Base-by-base conservation (phyloP, 2,329 filamentous ascomycete species). In the Pezicula neosporulosa region DNA sequence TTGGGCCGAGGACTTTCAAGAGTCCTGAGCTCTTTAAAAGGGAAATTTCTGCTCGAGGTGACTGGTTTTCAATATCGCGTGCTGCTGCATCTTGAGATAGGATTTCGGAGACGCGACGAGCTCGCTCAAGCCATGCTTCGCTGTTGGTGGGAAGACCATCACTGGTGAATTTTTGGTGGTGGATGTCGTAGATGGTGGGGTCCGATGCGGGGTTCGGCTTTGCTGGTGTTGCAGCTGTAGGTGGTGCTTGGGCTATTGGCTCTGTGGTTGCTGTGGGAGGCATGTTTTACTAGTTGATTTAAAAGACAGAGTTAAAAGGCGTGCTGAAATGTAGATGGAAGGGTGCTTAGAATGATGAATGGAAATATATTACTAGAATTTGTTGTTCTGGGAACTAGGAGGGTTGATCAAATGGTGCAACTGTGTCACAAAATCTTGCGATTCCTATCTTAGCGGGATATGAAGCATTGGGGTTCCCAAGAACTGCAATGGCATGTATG, bases 11-110 rank as follows among this genome's bases (percentile, higher is more conserved):
- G 3, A 79, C 54, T 53, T 78, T 80, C 8, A 76, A 61, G 10
- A 82, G 55, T 1, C 76, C 76, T 0, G 77, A 68, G 39, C 75
- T 68, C 57, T 82, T 82, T 10, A 82, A 67, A 1, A 82, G 65
- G 0, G 71, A 65, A 3, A 81, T 63, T 54, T 82, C 78, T 0
- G 75, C 76, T 2, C 65, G 65, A 2, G 78, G 78, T 1, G 76
- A 73, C 54, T 77, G 79, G 55, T 80, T 76, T 50, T 77, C 77
- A 43, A 72, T 70, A 44, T 81, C 77, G 47, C 78, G 62, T 39
- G 70, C 60, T 1, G 68, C 68, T 0, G 72, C 77, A 60, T 81
- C 77, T n/a, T 66, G 57, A 8, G 71, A 69, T 1, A 81, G 67
- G n/a, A 80, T 72, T 8, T 72, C 66, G 4, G 75, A 68, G 3